These are phyloP conservation scores for Rhizopus stolonifer DNA, from an alignment of 371 early-diverging fungal genomes.

Conservation along the genomic window DNA sequence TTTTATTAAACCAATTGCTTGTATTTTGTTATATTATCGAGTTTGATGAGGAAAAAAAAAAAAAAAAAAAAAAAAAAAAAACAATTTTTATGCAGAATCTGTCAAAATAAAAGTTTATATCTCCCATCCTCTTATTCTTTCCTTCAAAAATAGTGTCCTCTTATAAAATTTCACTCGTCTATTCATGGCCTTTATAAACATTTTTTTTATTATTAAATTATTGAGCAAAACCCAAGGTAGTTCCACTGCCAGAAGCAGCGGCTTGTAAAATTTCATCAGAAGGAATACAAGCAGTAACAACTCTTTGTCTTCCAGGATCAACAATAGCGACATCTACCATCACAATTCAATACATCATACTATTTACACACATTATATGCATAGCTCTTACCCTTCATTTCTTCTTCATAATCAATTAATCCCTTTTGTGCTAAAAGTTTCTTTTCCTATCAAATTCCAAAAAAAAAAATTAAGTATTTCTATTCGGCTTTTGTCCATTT, in stretches of 20 bases:
- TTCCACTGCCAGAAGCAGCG: constrained; percentile 49
- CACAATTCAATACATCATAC: neutral
- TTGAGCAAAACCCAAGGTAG: constrained; percentile 45
- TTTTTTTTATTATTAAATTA: neutral
- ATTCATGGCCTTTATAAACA: neutral
- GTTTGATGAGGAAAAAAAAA: too few species aligned
- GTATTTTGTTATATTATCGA: too few species aligned
- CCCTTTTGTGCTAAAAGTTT: constrained; percentile 34
- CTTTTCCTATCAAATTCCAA: constrained; percentile 45
- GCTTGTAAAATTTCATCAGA: constrained; percentile 41
- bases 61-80: too few species aligned
- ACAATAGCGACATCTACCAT: constrained; percentile 31
- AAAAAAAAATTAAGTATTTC: neutral
- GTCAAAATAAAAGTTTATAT: too few species aligned
- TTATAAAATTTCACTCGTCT: too few species aligned
- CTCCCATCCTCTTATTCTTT: too few species aligned
- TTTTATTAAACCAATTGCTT: too few species aligned
- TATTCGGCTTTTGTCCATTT: too few species aligned
- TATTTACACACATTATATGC: neutral
- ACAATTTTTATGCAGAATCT: too few species aligned
- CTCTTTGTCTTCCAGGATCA: constrained; percentile 33
- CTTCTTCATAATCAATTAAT: constrained; percentile 42
- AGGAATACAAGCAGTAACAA: constrained; percentile 30
- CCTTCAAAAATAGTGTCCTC: too few species aligned
- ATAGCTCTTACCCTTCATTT: constrained; percentile 42